Conservation (phyloP, 192 early-diverging fungal species). For the Coemansia aciculifera region DNA sequence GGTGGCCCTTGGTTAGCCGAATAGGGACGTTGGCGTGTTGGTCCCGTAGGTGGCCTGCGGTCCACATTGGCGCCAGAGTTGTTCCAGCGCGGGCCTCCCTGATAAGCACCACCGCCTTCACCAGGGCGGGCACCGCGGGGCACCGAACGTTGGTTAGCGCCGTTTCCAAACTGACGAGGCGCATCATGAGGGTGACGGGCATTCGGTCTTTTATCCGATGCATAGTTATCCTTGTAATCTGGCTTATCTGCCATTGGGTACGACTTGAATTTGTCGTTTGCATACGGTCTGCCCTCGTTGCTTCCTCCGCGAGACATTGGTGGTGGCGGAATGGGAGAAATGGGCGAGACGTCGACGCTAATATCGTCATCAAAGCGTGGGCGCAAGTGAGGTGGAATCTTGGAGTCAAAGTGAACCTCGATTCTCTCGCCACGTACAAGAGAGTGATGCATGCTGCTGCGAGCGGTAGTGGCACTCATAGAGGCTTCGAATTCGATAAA, state of each 20-base stretch:
- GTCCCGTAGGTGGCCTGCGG: background rate
- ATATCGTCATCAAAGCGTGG: constrained; percentile 2
- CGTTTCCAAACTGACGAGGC: constrained; percentile 1
- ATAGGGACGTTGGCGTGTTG: background rate
- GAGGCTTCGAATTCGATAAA: constrained; percentile 41
- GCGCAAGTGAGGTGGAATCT: constrained; percentile 29
- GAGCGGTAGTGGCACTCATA: constrained; percentile 35
- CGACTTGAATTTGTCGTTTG: background rate
- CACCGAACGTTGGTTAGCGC: background rate
- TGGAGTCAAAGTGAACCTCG: constrained; percentile 50
- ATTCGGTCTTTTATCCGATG: background rate
- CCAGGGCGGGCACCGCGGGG: background rate
- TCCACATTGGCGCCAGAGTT: background rate
- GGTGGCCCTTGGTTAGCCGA: background rate
- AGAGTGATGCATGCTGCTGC: constrained; percentile 33
- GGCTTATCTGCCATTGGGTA: background rate
- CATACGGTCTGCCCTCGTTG: constrained; percentile 4
- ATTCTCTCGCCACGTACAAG: constrained; percentile 23
- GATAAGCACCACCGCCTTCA: background rate
- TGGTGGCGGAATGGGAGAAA: background rate
- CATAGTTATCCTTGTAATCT: background rate
- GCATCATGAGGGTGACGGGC: background rate
- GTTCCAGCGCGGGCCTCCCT: background rate
- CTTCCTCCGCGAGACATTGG: constrained; percentile 1
- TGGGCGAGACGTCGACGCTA: background rate